These are phyloP conservation scores for Pichia scutulata DNA, from an alignment of 805 yeast genomes.

Conservation along the genomic window DNA sequence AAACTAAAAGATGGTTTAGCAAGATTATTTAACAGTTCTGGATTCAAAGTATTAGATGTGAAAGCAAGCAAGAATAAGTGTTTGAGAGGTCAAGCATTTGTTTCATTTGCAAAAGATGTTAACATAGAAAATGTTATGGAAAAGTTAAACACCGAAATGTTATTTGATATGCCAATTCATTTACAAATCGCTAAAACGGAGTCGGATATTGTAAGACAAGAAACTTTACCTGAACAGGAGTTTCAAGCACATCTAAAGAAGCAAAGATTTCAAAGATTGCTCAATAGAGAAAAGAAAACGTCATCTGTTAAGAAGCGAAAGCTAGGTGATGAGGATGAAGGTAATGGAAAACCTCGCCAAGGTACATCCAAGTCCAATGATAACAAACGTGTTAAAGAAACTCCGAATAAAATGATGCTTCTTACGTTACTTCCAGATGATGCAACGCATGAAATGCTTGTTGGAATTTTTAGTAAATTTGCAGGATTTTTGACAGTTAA, in stretches of 20 bases:
- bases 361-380: background rate
- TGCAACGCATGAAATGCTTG: slow-evolving; percentile 34
- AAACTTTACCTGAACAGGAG: slow-evolving; percentile 6
- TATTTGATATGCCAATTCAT: slow-evolving; percentile 43
- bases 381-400: slow-evolving; percentile 1
- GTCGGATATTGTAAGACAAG: slow-evolving; percentile 32
- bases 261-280: slow-evolving; percentile 18
- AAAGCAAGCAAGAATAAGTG: slow-evolving; percentile 53
- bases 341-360: background rate
- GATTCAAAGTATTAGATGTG: slow-evolving; percentile 36
- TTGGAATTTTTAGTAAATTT: slow-evolving; percentile 37
- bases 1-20: slow-evolving; percentile 39
- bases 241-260: slow-evolving; percentile 13
- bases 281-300: slow-evolving; percentile 8
- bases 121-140: slow-evolving; percentile 40
- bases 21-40: slow-evolving; percentile 40
- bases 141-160: slow-evolving; percentile 31
- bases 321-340: slow-evolving; percentile 14
- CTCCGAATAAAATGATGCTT: slow-evolving; percentile 61
- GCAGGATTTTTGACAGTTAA: slow-evolving; percentile 64
- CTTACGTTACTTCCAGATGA: slow-evolving; percentile 54
- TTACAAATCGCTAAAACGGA: slow-evolving; percentile 36
- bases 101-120: slow-evolving; percentile 40
- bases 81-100: slow-evolving; percentile 78
- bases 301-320: slow-evolving; percentile 15